Evolutionary conservation across 148 eudicot genomes (phyloP).

Genomic region (Chenopodium album): DNA sequence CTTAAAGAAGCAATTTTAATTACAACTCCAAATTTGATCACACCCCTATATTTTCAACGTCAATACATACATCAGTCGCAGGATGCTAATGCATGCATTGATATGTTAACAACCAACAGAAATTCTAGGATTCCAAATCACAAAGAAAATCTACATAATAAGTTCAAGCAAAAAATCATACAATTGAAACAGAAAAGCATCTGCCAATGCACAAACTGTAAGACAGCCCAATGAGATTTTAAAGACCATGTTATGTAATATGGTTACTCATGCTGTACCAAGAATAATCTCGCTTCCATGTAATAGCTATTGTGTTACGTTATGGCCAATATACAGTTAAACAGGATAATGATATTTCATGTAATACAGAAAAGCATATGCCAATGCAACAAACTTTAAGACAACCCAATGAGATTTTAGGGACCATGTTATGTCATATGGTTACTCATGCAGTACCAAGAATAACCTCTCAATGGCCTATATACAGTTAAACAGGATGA

Average conservation of each 20-base stretch:
- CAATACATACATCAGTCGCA: background rate
- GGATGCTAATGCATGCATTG: too few relatives aligned
- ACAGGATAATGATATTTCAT: too few relatives aligned
- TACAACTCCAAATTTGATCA: background rate
- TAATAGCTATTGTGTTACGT: background rate
- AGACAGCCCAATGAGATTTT: background rate
- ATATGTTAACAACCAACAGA: too few relatives aligned
- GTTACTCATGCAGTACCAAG: background rate
- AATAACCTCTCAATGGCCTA: background rate
- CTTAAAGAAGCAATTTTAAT: slow-evolving; percentile 17
- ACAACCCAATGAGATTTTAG: background rate
- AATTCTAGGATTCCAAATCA: too few relatives aligned
- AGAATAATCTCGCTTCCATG: background rate
- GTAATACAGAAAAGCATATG: background rate
- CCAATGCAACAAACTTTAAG: background rate
- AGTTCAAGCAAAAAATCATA: background rate
- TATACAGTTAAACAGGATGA: background rate
- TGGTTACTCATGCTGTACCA: background rate
- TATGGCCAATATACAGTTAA: background rate
- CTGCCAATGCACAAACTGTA: background rate
- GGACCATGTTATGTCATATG: background rate
- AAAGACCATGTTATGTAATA: background rate
- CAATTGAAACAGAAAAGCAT: background rate
- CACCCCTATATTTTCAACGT: background rate
- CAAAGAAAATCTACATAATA: background rate